These are phyloP conservation scores for Passalora sequoiae DNA, from an alignment of 2,329 filamentous ascomycete species.

Conservation along the genomic window DNA sequence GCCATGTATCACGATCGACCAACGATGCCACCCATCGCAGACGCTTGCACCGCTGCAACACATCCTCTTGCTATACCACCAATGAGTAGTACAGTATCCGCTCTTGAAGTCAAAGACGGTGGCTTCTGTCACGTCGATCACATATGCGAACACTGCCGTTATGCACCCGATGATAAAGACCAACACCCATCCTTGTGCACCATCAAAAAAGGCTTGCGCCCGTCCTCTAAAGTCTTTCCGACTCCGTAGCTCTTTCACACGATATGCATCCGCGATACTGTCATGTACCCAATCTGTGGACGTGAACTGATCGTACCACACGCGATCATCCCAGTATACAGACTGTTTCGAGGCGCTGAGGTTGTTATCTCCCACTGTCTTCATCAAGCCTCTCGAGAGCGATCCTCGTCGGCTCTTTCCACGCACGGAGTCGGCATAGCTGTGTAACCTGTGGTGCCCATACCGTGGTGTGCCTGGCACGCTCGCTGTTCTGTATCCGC, in stretches of 20 bases:
- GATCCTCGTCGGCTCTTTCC: conserved; percentile 45
- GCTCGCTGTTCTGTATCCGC: conserved; percentile 24
- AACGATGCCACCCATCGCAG: conserved; percentile 58
- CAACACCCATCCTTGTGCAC: conserved; percentile 87
- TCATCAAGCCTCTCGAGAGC: conserved; percentile 32
- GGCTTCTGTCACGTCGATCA: conserved; percentile 80
- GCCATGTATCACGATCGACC: conserved; percentile 57
- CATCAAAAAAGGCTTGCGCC: conserved; percentile 70
- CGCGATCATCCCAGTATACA: conserved; percentile 72
- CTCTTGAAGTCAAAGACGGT: conserved; percentile 86
- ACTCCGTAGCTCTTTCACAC: conserved; percentile 74
- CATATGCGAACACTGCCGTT: conserved; percentile 79
- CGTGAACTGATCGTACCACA: conserved; percentile 98
- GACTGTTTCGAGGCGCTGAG: conserved; percentile 61
- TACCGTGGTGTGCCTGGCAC: conserved; percentile 26
- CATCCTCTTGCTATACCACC: conserved; percentile 66
- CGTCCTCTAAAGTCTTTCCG: conserved; percentile 82
- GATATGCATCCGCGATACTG: conserved; percentile 87
- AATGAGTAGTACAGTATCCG: conserved; percentile 68
- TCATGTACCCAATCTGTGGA: conserved; percentile 98
- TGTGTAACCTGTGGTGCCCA: conserved; percentile 33
- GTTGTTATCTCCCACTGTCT: conserved; percentile 17
- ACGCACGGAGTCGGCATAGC: conserved; percentile 25
- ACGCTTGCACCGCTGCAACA: conserved; percentile 55
- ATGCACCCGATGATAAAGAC: conserved; percentile 84